phyloP scores from a whole-genome alignment of 495 filamentous ascomycete genomes.

The Aspergillus steynii region DNA sequence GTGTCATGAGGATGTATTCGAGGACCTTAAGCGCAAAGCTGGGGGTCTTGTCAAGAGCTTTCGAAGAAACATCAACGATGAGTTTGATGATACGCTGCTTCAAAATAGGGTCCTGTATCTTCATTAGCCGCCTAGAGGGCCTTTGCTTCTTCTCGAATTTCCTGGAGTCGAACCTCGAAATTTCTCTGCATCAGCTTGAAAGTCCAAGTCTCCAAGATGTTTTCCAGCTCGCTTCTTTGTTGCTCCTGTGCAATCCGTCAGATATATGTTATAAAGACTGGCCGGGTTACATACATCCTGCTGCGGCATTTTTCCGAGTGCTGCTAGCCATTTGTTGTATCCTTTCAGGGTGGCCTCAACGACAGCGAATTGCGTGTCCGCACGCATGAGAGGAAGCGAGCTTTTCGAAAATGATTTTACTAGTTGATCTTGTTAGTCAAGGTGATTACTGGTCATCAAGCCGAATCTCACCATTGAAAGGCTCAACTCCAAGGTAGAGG shows the following conservation, averaged over 20 bases:
- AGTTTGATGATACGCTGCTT: constrained; percentile 81
- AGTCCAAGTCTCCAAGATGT: constrained; percentile 78
- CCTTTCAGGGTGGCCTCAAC: constrained; percentile 91
- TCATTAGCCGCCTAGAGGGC: no score
- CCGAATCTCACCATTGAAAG: constrained; percentile 63
- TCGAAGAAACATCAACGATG: constrained; percentile 80
- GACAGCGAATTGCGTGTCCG: constrained; percentile 87
- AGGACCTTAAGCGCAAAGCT: constrained; percentile 83
- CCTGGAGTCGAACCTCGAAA: constrained; percentile 58
- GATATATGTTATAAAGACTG: not conserved
- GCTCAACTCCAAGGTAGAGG: constrained; percentile 68
- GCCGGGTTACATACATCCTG: constrained; percentile 45
- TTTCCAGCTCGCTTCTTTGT: constrained; percentile 60
- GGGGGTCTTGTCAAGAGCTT: constrained; percentile 73
- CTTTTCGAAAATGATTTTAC: constrained; percentile 77
- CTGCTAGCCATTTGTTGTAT: constrained; percentile 74
- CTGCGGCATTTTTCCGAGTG: constrained; percentile 52
- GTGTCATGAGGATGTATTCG: constrained; percentile 84
- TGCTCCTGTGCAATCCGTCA: constrained; percentile 50
- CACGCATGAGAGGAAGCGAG: constrained; percentile 70
- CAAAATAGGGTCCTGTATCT: constrained; percentile 73
- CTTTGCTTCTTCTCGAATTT: no score
- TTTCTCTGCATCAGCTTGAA: constrained; percentile 68
- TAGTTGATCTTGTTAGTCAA: constrained; percentile 39
- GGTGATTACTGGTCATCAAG: not conserved